phyloP scores from a whole-genome alignment of 2,329 filamentous ascomycete genomes.

The Fusarium bactridioides region DNA sequence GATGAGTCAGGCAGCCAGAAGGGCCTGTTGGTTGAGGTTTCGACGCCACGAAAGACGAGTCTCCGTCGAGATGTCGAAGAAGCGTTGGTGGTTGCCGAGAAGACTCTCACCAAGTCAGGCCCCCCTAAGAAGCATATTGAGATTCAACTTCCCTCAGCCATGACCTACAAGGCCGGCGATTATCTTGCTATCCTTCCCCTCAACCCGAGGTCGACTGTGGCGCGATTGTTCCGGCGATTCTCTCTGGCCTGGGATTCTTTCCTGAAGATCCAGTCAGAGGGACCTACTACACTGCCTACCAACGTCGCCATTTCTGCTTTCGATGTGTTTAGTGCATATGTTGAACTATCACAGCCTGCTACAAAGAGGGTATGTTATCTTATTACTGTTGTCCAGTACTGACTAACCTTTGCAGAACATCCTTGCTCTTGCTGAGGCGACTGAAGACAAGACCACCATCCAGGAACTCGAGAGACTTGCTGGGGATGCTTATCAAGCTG shows the following conservation, averaged over 20 bases:
- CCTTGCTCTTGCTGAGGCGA: conserved; percentile 56
- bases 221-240: conserved; percentile 71
- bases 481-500: conserved; percentile 55
- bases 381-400: not conserved
- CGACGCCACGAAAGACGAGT: conserved; percentile 35
- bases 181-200: conserved; percentile 78
- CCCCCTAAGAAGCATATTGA: conserved; percentile 68
- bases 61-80: conserved; percentile 40
- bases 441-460: conserved; percentile 54
- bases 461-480: conserved; percentile 57
- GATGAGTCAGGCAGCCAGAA: conserved; percentile 5
- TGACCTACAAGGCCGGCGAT: conserved; percentile 76
- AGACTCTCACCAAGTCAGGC: conserved; percentile 33
- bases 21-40: conserved; percentile 32
- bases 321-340: conserved; percentile 72
- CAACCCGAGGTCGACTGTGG: conserved; percentile 69
- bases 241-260: conserved; percentile 73
- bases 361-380: conserved; percentile 65
- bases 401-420: conserved; percentile 44
- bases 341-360: conserved; percentile 76
- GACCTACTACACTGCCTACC: conserved; percentile 62
- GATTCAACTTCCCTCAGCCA: conserved; percentile 70
- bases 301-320: conserved; percentile 65
- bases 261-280: conserved; percentile 65
- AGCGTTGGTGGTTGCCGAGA: conserved; percentile 33